Evolutionary conservation across 768 basidiomycete genomes (phyloP).

Genomic region (Pleurotus djamor): DNA sequence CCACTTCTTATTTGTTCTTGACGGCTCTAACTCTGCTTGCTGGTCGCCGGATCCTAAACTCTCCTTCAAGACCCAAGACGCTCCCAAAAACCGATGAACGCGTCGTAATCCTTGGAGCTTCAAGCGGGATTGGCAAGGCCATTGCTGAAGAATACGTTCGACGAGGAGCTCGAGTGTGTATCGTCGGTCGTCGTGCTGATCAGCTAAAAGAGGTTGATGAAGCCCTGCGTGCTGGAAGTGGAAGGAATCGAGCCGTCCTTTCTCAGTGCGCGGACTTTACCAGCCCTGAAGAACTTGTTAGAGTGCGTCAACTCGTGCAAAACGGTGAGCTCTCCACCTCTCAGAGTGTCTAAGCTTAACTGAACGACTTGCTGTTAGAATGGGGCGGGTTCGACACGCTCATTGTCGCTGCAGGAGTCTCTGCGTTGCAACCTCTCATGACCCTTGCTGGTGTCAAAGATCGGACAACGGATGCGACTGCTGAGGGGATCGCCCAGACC

Average conservation of each 20-base stretch:
- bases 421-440: slow-evolving; percentile 75
- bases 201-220: slow-evolving; percentile 55
- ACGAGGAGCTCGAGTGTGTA: slow-evolving; percentile 72
- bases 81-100: slow-evolving; percentile 55
- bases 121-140: slow-evolving; percentile 76
- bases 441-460: slow-evolving; percentile 58
- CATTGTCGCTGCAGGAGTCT: slow-evolving; percentile 80
- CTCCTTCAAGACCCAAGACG: too few relatives aligned
- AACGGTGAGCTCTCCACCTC: slow-evolving; percentile 41
- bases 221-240: slow-evolving; percentile 13
- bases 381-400: slow-evolving; percentile 86
- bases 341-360: neutral
- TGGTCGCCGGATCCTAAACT: too few relatives aligned
- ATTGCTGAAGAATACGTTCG: slow-evolving; percentile 70
- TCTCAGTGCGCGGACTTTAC: slow-evolving; percentile 63
- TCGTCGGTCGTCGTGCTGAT: slow-evolving; percentile 64
- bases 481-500: slow-evolving; percentile 57
- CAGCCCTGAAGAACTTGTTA: slow-evolving; percentile 63
- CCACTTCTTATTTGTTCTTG: too few relatives aligned
- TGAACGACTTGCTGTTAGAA: slow-evolving; percentile 35
- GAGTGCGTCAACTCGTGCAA: slow-evolving; percentile 49
- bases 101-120: slow-evolving; percentile 80
- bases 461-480: slow-evolving; percentile 32
- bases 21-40: too few relatives aligned
- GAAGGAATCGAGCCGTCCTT: slow-evolving; percentile 33